These are phyloP conservation scores for Colletotrichum sp. DNA, from an alignment of 2,329 filamentous ascomycete genomes.

Conservation along the genomic window DNA sequence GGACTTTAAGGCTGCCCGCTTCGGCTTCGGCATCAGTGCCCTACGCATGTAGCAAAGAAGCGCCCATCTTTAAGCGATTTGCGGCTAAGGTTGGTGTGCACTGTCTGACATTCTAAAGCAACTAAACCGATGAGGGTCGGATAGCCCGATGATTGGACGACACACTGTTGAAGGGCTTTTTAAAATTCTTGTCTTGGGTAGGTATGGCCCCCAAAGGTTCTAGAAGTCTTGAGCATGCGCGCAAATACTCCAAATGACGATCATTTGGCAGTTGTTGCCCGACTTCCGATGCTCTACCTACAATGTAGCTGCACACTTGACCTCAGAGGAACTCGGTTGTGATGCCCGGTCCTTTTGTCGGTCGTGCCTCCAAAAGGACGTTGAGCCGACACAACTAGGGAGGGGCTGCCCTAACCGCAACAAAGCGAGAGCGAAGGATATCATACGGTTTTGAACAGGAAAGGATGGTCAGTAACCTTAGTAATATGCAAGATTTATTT, in stretches of 20 bases:
- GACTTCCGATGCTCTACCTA: neutral
- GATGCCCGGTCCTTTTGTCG: neutral
- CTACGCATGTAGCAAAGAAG: neutral
- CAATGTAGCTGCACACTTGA: neutral
- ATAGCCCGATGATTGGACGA: neutral
- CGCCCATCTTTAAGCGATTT: neutral
- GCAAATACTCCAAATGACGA: neutral
- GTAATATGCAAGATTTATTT: constrained; percentile 1
- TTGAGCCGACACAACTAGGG: too few species aligned
- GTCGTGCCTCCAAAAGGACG: neutral
- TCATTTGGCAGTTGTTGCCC: neutral
- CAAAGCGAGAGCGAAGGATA: neutral
- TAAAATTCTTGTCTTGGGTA: neutral
- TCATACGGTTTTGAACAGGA: neutral
- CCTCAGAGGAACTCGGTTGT: neutral
- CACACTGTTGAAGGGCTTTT: neutral
- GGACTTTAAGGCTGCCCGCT: neutral
- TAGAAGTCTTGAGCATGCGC: neutral
- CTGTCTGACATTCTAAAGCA: neutral
- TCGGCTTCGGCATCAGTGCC: neutral
- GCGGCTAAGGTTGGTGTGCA: neutral
- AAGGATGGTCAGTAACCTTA: neutral
- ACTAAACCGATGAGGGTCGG: neutral
- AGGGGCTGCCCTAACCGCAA: neutral
- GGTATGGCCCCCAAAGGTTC: neutral